Percentiles rank a stretch among this genome's conserved stretches.
Evolutionary conservation across 2,329 filamentous ascomycete species (phyloP).

Genomic region (Metarhizium rileyi): DNA sequence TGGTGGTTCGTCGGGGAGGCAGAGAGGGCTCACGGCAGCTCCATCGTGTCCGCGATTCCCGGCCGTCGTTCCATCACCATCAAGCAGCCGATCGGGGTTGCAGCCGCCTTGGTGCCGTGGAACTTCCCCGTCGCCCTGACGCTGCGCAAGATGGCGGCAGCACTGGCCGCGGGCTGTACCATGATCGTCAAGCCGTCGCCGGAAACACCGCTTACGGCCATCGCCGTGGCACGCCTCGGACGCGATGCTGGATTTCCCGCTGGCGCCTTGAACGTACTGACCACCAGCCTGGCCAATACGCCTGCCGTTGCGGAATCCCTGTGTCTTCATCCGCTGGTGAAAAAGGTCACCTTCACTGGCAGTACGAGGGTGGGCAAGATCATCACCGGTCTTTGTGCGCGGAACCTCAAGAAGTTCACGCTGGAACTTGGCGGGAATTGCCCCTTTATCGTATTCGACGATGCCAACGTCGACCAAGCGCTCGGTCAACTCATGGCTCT

Average conservation of each 20-base stretch:
- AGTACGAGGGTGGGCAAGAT: conserved; percentile 58
- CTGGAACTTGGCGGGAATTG: conserved; percentile 66
- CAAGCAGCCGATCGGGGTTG: conserved; percentile 39
- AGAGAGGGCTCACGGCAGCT: conserved; percentile 44
- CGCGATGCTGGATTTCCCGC: conserved; percentile 64
- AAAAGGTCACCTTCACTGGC: conserved; percentile 70
- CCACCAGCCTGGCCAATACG: conserved; percentile 34
- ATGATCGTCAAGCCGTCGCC: conserved; percentile 67
- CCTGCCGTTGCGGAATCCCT: conserved; percentile 35
- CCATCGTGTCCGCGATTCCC: conserved; percentile 48
- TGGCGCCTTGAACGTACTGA: conserved; percentile 52
- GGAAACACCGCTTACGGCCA: conserved; percentile 64
- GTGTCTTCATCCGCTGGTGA: conserved; percentile 33
- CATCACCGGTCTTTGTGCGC: conserved; percentile 49
- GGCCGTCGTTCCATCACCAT: conserved; percentile 59
- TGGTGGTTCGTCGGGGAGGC: conserved; percentile 49
- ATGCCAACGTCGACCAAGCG: conserved; percentile 58
- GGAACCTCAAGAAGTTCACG: conserved; percentile 55
- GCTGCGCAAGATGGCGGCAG: conserved; percentile 37
- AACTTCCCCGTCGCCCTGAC: conserved; percentile 51
- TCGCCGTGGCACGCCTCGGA: conserved; percentile 59
- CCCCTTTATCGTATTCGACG: conserved; percentile 54
- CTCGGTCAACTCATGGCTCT: conserved; percentile 50
- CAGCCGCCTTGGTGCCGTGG: conserved; percentile 32
- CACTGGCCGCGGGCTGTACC: conserved; percentile 63